These are phyloP conservation scores for Mycosphaerella arachidis DNA, from an alignment of 2,329 filamentous ascomycete genomes.

Conservation along the genomic window DNA sequence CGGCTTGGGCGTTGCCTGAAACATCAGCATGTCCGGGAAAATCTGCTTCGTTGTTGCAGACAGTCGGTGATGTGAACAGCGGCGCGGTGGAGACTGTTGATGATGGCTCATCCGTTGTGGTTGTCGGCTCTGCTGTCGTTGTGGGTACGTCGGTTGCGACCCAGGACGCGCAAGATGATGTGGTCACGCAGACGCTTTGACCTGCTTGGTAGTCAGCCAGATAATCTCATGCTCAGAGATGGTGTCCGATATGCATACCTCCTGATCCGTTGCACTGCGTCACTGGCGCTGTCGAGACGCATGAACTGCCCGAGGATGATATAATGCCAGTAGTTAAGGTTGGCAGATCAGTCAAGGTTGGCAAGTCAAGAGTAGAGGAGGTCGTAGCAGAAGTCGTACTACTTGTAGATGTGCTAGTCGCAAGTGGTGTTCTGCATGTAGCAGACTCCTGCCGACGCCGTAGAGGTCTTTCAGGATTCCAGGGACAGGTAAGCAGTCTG, in stretches of 20 bases:
- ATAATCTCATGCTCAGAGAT: background rate
- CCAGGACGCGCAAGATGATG: background rate
- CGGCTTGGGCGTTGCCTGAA: background rate
- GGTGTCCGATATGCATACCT: background rate
- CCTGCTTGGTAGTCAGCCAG: background rate
- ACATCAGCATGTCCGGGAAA: conserved; percentile 9
- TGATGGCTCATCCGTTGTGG: too few relatives aligned
- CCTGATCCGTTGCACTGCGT: background rate
- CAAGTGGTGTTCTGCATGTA: background rate
- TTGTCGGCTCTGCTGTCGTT: too few relatives aligned
- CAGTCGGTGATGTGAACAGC: background rate
- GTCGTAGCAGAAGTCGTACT: background rate
- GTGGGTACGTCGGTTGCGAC: too few relatives aligned
- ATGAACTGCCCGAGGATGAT: background rate
- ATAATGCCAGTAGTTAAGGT: background rate
- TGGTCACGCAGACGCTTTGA: background rate
- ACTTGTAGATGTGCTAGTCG: background rate
- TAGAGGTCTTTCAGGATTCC: background rate
- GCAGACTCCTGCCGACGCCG: background rate
- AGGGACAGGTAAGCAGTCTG: background rate
- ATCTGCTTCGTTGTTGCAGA: conserved; percentile 4
- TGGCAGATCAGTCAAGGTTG: background rate
- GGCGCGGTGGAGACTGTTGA: background rate
- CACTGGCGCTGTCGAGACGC: background rate
- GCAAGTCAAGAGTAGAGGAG: background rate